Conservation (phyloP, 2,329 filamentous ascomycete species). For the Paramyrothecium sp. region DNA sequence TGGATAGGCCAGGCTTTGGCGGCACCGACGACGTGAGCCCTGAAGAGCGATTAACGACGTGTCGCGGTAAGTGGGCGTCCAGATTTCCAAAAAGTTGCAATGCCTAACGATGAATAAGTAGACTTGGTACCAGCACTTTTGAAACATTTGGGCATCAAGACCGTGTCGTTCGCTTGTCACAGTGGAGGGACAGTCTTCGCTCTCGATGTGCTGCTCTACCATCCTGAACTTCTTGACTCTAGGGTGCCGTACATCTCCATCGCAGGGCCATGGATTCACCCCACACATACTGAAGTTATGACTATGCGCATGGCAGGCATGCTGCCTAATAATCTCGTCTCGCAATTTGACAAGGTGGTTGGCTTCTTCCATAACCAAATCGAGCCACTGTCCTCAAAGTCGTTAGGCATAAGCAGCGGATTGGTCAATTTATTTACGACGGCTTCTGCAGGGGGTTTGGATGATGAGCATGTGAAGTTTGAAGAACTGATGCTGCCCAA, state of each 20-base stretch:
- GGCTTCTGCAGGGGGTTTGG: neutral
- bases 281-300: slow-evolving; percentile 18
- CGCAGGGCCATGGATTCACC: slow-evolving; percentile 27
- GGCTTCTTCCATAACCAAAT: slow-evolving; percentile 16
- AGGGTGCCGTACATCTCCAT: slow-evolving; percentile 22
- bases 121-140: slow-evolving; percentile 28
- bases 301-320: slow-evolving; percentile 15
- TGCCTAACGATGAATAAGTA: slow-evolving; percentile 1
- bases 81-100: neutral
- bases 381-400: slow-evolving; percentile 12
- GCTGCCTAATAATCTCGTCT: slow-evolving; percentile 17
- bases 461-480: slow-evolving; percentile 6
- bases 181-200: slow-evolving; percentile 28
- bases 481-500: slow-evolving; percentile 15
- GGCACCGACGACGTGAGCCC: slow-evolving; percentile 24
- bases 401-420: slow-evolving; percentile 4
- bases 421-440: neutral
- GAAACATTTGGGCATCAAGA: slow-evolving; percentile 25
- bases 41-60: slow-evolving; percentile 18
- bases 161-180: slow-evolving; percentile 25
- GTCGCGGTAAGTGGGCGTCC: slow-evolving; percentile 18
- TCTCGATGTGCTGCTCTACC: slow-evolving; percentile 25
- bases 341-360: slow-evolving; percentile 15
- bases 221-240: slow-evolving; percentile 22
- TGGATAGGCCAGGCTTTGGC: slow-evolving; percentile 34